Evolutionary conservation across 306 rosid species (phyloP), one percentile per base, ranked within the genome.

Genomic region (Cicer cuneatum): DNA sequence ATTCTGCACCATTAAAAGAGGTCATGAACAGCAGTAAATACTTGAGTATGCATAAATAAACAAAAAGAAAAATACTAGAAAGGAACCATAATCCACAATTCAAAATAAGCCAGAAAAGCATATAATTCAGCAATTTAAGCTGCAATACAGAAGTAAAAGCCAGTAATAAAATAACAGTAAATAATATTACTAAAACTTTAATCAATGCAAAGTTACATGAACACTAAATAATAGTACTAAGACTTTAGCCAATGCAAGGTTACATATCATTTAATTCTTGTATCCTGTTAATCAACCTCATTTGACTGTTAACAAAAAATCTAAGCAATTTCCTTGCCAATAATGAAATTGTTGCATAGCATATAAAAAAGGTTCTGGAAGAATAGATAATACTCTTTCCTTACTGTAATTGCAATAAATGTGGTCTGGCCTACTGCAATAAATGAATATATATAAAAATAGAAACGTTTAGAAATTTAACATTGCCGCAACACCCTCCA

Each of bases 1-100:
- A 80, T 94, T 94, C 99, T 94, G 90, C 78, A 71, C 8, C 48
- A 79, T 29, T 24, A 64, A 21, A 62, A 52, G 68, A 54, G 64
- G 72, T 11, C 71, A 75, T 21, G 62, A 71, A 33, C 49, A 19
- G 24, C n/a, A 48, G 71, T 60, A 62, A 76, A 73, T 54, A 54
- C 62, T 57, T 39, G 72, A 67, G n/a, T 7, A 69, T 15, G 62
- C 35, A 62, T 47, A 62, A 33, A 46, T 14, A 77, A 59, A 52
- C 40, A 38, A 24, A 71, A 66, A 76, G 5, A 0, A 49, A 11
- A 12, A 35, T 33, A 11, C 63, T 57, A 29, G 35, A 64, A 9
- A 1, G 7, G 69, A 15, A 40, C 24, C 66, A 38, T 11, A 47
- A 76, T 57, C 54, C 47, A 54, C 11, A 49, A 37, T 79, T 66